Evolutionary conservation across 2,329 filamentous ascomycete genomes (phyloP), one percentile per base, ranked within the genome.

Genomic region (Venturia carpophila): DNA sequence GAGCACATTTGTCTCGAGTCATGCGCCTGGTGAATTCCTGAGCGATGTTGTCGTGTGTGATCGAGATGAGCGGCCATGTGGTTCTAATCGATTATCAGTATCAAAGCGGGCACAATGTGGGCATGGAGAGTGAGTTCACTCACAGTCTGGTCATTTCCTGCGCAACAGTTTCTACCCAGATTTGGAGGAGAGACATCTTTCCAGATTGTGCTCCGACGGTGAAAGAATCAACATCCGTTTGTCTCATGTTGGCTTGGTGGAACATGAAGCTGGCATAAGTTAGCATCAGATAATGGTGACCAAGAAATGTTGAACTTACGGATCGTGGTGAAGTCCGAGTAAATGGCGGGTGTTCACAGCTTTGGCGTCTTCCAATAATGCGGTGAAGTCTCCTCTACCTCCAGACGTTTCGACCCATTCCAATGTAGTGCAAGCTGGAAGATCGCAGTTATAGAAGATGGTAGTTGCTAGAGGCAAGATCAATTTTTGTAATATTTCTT

Each of bases 1-100:
- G 81, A 47, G 77, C 70, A 75, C 84, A 83, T 62, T 73, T 73
- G 34, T 64, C 63, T 5, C 63, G 30, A 21, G 63, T 13, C 63
- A 64, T 64, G 13, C 63, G 49, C 9, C 61, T 27, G 2, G 37
- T 5, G 30, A 64, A 58, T 34, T 56, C 47, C 5, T n/a, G n/a
- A 10, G 63, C 63, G 15, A 64, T 30, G n/a, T 4, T 49, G 19
- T 64, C 63, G 21, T 64, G 63, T 3, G 24, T 64, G 34, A 64
- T 45, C 24, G 63, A 37, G 5, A 64, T 56, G 11, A 64, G 21
- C 9, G 63, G 63, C 63, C 63, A 64, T 17, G 41, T 60, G 24
- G 55, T 60, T 4, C 56, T 45, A 34, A 11, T 9, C 11, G 13
- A 9, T 7, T 61, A 5, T n/a, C 37, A 37, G n/a, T 17, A 11